These are phyloP conservation scores for Magnolia kwangsiensis DNA, from an alignment of 164 flowering plant species.

Conservation along the genomic window DNA sequence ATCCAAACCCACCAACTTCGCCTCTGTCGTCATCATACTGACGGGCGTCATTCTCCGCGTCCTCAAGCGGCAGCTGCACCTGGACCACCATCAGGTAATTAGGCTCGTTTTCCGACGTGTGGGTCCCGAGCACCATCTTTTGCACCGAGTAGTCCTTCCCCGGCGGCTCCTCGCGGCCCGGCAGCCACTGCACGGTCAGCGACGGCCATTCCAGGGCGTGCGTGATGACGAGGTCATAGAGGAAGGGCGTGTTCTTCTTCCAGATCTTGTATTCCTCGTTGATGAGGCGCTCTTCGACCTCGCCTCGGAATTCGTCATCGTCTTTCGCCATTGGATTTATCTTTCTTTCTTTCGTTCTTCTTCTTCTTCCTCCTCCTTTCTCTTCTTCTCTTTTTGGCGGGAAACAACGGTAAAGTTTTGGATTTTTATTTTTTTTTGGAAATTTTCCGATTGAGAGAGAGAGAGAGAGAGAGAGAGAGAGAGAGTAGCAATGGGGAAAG, in stretches of 20 bases:
- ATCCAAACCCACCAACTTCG: conserved; percentile 80
- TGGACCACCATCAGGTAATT: conserved; percentile 91
- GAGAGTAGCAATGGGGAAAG: not conserved
- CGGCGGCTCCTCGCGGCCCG: conserved; percentile 79
- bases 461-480: not conserved
- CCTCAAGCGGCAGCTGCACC: conserved; percentile 88
- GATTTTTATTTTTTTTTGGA: not conserved
- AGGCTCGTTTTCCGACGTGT: conserved; percentile 92
- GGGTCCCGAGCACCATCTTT: conserved; percentile 90
- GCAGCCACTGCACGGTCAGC: conserved; percentile 92
- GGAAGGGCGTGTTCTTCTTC: conserved; percentile 94
- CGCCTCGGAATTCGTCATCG: conserved; percentile 82
- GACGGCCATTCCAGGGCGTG: conserved; percentile 99
- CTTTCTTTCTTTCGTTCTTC: not conserved
- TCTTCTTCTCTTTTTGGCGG: not conserved
- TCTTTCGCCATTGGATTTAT: conserved; percentile 55
- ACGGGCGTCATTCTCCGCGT: conserved; percentile 81
- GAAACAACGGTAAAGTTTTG: not conserved
- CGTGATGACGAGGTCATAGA: conserved; percentile 89
- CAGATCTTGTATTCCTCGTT: conserved; percentile 98
- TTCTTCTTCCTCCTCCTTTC: not conserved
- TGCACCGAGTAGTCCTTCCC: conserved; percentile 91
- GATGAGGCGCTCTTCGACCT: conserved; percentile 78
- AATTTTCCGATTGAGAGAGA: not conserved
- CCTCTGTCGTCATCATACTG: conserved; percentile 79